Percentiles rank a stretch among this genome's conserved stretches.
Evolutionary conservation across 176 grass and related monocot species (phyloP).

Genomic region (Aegilops bicornis): DNA sequence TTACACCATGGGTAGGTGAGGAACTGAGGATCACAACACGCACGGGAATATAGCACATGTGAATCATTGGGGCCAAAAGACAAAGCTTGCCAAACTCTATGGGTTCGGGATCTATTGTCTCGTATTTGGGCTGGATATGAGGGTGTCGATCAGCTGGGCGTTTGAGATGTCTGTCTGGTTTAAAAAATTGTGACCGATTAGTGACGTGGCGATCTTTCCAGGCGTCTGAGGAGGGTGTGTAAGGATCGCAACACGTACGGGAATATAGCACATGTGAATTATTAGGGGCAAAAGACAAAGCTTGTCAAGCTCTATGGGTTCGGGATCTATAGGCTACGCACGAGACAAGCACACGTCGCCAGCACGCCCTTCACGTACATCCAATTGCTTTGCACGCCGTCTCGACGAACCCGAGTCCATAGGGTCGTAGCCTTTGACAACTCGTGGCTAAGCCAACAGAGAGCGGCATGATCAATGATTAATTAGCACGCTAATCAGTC

Average conservation of each 20-base stretch:
- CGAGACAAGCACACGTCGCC: not conserved
- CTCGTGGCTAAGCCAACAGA: not conserved
- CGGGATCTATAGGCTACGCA: slow-evolving; percentile 20
- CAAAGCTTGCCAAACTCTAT: not conserved
- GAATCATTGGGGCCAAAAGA: not conserved
- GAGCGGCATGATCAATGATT: not conserved
- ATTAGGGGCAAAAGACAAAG: not conserved
- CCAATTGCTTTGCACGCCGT: not conserved
- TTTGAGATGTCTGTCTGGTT: too few relatives aligned
- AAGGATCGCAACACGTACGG: not conserved
- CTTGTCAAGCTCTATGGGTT: not conserved
- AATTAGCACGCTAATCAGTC: not conserved
- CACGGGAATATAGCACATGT: not conserved
- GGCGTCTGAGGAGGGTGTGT: too few relatives aligned
- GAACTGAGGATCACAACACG: not conserved
- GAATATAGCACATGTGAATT: not conserved
- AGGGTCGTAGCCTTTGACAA: slow-evolving; percentile 9
- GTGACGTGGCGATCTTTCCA: too few relatives aligned
- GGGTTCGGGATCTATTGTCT: slow-evolving; percentile 15
- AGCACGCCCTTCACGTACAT: not conserved
- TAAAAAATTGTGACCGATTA: too few relatives aligned
- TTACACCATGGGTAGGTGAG: too few relatives aligned
- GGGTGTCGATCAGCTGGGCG: too few relatives aligned
- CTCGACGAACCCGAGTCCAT: not conserved
- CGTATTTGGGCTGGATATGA: too few relatives aligned